A percentile compares a stretch with the other conserved stretches of the same genome.
phyloP scores from a whole-genome alignment of 2,329 filamentous ascomycete genomes.

The Paracoccidioides brasiliensis region DNA sequence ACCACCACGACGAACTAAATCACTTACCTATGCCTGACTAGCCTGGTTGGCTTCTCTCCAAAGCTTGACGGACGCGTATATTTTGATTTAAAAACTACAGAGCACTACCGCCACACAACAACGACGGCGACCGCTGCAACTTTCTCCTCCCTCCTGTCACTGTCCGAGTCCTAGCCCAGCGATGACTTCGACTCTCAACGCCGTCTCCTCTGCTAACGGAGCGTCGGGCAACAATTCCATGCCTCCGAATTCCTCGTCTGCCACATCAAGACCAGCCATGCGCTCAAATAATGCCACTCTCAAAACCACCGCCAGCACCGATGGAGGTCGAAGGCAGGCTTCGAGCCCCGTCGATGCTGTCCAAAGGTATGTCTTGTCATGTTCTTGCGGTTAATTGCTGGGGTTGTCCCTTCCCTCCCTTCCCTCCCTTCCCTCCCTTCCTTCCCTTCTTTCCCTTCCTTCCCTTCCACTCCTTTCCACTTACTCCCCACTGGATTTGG shows the following conservation, averaged over 20 bases:
- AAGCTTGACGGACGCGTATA: neutral
- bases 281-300: slow-evolving; percentile 38
- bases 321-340: slow-evolving; percentile 42
- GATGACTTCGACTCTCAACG: slow-evolving; percentile 32
- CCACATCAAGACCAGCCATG: slow-evolving; percentile 32
- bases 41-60: neutral
- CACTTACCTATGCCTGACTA: no score
- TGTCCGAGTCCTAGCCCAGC: no score
- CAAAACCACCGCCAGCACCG: slow-evolving; percentile 37
- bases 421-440: neutral
- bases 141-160: no score
- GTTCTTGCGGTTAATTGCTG: neutral
- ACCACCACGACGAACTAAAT: no score
- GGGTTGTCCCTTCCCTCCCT: neutral
- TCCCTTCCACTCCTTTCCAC: slow-evolving; percentile 1
- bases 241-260: slow-evolving; percentile 18
- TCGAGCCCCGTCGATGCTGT: slow-evolving; percentile 42
- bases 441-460: no score
- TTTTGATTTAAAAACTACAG: no score
- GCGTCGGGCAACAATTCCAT: slow-evolving; percentile 27
- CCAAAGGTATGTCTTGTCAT: slow-evolving; percentile 37
- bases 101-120: no score
- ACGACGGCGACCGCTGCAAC: no score
- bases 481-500: no score
- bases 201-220: slow-evolving; percentile 24